Evolutionary conservation across 1,284 basidiomycete genomes (phyloP), one percentile per base, ranked within the genome.

Genomic region (Rhizoctonia solani): DNA sequence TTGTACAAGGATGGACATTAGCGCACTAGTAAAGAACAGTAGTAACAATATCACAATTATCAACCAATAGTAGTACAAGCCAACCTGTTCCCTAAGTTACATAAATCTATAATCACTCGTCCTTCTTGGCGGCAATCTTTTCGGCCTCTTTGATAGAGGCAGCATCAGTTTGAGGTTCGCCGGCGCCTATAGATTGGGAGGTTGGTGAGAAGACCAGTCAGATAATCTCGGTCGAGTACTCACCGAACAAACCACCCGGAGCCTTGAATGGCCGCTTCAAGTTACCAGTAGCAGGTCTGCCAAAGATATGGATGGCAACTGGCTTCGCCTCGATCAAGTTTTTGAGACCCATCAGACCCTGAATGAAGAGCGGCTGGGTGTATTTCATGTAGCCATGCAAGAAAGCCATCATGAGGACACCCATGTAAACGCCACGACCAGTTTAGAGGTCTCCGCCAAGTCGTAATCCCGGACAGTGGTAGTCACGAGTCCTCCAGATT

Each of bases 391-490:
- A 96, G 58, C 88, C 71, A 79, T 96, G 93, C 80, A 96, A 86
- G 82, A 95, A 88, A 66, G 74, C 81, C 91, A 94, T 94, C 89
- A 94, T 93, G 52, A 87, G 89, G 73, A 93, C 77, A 70, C 90
- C 89, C 76, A 90, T 87, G 78, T 88, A 90, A 5, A 86, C 87
- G 32, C 85, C 83, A 67, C 89, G 87, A 70, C 89, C n/a, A 89
- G 83, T 82, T 97, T 95, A 67, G 89, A 90, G 2, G 87, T 86
- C 77, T 98, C 92, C 3, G 83, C 79, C 14, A 98, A 85, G 78
- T 99, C 95, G 73, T 99, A 99, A 76, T 98, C 96, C 68, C 87
- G 83, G 69, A 94, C 87, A 23, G 95, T 98, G 6, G 94, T 97
- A n/a, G 90, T 93, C 29, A 95, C 85, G 5, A 96, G 84, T 75